Evolutionary conservation across 2,329 filamentous ascomycete species (phyloP).

Genomic region (Fusarium cicatricum): DNA sequence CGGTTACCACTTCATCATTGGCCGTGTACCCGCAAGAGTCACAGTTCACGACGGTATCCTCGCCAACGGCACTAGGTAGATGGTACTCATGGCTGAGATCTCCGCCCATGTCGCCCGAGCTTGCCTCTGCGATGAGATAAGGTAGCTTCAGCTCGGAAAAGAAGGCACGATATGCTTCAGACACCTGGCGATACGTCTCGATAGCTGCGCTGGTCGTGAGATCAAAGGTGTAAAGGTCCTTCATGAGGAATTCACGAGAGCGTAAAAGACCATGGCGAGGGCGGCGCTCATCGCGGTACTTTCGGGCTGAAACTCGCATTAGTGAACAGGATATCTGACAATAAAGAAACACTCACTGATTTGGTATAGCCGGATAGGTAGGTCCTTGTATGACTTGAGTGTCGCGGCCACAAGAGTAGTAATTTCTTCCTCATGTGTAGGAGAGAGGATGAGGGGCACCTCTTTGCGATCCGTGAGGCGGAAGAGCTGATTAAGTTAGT

Average conservation of each 20-base stretch:
- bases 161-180: constrained; percentile 75
- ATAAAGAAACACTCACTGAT: constrained; percentile 64
- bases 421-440: constrained; percentile 97
- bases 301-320: constrained; percentile 67
- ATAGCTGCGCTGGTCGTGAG: constrained; percentile 71
- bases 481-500: constrained; percentile 70
- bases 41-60: constrained; percentile 86
- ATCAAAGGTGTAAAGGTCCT: constrained; percentile 98
- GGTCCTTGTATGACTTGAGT: constrained; percentile 82
- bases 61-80: constrained; percentile 79
- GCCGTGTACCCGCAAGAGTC: constrained; percentile 76
- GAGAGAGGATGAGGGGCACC: constrained; percentile 77
- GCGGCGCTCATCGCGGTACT: constrained; percentile 92
- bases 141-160: constrained; percentile 86
- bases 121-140: constrained; percentile 85
- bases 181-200: constrained; percentile 80
- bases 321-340: constrained; percentile 8
- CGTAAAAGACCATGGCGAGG: constrained; percentile 89
- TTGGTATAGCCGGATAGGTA: constrained; percentile 90
- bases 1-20: constrained; percentile 83
- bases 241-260: constrained; percentile 95
- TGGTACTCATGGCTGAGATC: constrained; percentile 95
- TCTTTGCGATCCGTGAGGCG: constrained; percentile 82
- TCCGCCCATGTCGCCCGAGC: constrained; percentile 96
- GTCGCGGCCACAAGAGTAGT: constrained; percentile 78